phyloP scores from a whole-genome alignment of 768 basidiomycete species.

The Russula emetica region DNA sequence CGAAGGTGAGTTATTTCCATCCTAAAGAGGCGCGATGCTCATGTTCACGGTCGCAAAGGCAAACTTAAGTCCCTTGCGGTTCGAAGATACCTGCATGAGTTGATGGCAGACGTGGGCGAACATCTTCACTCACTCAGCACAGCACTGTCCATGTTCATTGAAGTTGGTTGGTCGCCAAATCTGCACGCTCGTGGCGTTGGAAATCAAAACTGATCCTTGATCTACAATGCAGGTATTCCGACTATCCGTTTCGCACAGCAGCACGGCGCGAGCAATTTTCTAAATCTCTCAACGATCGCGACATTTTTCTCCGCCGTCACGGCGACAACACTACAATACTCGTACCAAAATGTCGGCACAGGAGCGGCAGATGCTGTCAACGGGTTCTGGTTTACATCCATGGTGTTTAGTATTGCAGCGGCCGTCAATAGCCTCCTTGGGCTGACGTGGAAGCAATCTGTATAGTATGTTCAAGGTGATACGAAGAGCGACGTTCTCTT shows the following conservation, averaged over 20 bases:
- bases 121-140: slow-evolving; percentile 65
- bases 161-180: slow-evolving; percentile 52
- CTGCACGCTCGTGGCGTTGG: slow-evolving; percentile 13
- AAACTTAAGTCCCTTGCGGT: slow-evolving; percentile 73
- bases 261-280: slow-evolving; percentile 64
- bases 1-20: slow-evolving; percentile 40
- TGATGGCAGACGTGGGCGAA: slow-evolving; percentile 66
- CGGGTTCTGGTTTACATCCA: slow-evolving; percentile 67
- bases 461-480: slow-evolving; percentile 49
- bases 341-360: slow-evolving; percentile 45
- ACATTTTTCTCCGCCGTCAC: slow-evolving; percentile 76
- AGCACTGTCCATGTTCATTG: slow-evolving; percentile 66
- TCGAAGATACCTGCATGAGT: slow-evolving; percentile 68
- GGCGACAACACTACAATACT: slow-evolving; percentile 69
- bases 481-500: slow-evolving; percentile 29
- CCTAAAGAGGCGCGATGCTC: slow-evolving; percentile 1
- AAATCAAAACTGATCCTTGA: not conserved
- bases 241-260: slow-evolving; percentile 74
- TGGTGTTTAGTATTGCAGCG: slow-evolving; percentile 76
- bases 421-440: slow-evolving; percentile 76
- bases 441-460: slow-evolving; percentile 74
- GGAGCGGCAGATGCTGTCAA: slow-evolving; percentile 53
- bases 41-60: slow-evolving; percentile 37
- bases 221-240: slow-evolving; percentile 51
- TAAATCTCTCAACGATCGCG: slow-evolving; percentile 71